These are phyloP conservation scores for Intubia oerlemansii DNA, from an alignment of 2,329 filamentous ascomycete species.

Conservation along the genomic window DNA sequence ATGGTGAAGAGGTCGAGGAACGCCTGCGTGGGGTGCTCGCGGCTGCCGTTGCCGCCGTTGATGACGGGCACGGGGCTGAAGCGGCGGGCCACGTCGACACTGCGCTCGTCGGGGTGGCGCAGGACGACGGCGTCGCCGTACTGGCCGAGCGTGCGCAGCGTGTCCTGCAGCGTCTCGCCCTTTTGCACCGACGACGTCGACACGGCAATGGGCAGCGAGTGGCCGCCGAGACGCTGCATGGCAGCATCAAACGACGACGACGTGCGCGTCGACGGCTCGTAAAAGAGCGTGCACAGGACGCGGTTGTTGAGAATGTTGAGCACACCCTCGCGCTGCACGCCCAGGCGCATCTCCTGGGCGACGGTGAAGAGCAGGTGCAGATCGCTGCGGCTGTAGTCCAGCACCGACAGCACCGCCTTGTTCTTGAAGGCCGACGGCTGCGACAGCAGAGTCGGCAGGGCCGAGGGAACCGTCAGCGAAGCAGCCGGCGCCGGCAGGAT, in stretches of 20 bases:
- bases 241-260: conserved; percentile 92
- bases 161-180: conserved; percentile 85
- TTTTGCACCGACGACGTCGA: conserved; percentile 78
- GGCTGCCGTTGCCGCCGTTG: conserved; percentile 89
- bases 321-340: conserved; percentile 79
- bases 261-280: conserved; percentile 89
- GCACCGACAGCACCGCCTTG: conserved; percentile 77
- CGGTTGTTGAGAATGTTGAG: conserved; percentile 71
- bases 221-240: conserved; percentile 91
- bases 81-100: conserved; percentile 63
- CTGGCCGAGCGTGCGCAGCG: conserved; percentile 77
- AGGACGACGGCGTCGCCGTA: conserved; percentile 94
- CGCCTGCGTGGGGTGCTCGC: conserved; percentile 92
- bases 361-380: conserved; percentile 89
- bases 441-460: conserved; percentile 48
- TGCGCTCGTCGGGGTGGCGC: conserved; percentile 68
- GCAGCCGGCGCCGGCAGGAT: neutral
- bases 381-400: conserved; percentile 71
- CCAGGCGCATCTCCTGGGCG: conserved; percentile 91
- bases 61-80: conserved; percentile 83
- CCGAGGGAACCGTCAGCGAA: conserved; percentile 4
- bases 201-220: conserved; percentile 64
- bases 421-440: conserved; percentile 68
- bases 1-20: conserved; percentile 98
- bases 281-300: conserved; percentile 85